Base-by-base conservation (phyloP, 1,284 basidiomycete species). In the Cystobasidium pallidum region DNA sequence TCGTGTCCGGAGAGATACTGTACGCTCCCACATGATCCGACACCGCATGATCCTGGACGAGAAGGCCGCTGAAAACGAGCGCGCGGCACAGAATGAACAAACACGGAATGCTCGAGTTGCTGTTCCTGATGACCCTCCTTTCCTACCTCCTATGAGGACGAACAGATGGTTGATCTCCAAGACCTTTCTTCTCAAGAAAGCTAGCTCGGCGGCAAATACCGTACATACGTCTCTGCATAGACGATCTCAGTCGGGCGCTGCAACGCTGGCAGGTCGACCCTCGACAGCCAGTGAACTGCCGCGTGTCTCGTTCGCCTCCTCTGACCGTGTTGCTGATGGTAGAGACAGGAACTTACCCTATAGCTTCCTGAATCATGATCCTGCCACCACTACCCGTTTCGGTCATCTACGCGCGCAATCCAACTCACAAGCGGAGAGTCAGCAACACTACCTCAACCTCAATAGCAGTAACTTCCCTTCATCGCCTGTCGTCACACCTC, bases 151-250 rank as follows among this genome's bases (percentile, higher is more conserved):
- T 15, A 28, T 71, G 32, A 64, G 64, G 30, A 71, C 49, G 36
- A 71, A 71, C 41, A 43, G 68, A 51, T 71, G 68, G 68, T 34
- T 63, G 17, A 71, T 71, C 2, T 47, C 36, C 30, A 71, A 71
- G 49, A 64, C 68, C 24, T 71, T 71, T 51, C 61, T 71, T 15
- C 68, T 71, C 24, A 58, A 43, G 17, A 71, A 71, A 64, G 68
- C 68, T 2, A 71, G 68, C 26, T 63, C 68, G 3, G 68, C 68
- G 0, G 68, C 68, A 2, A 71, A 64, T 34, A 71, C 68, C 2
- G 68, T 71, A 28, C 36, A 61, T 21, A 58, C 68, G 43, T 64
- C 68, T 21, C 21, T 71, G 34, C 68, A 71, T 49, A 47, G 68
- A 4, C 68, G 68, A 13, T 71, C 68, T 43, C 57, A 59, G n/a